These are phyloP conservation scores for Ophiosphaerella korrae DNA, from an alignment of 2,329 filamentous ascomycete species.

Conservation along the genomic window DNA sequence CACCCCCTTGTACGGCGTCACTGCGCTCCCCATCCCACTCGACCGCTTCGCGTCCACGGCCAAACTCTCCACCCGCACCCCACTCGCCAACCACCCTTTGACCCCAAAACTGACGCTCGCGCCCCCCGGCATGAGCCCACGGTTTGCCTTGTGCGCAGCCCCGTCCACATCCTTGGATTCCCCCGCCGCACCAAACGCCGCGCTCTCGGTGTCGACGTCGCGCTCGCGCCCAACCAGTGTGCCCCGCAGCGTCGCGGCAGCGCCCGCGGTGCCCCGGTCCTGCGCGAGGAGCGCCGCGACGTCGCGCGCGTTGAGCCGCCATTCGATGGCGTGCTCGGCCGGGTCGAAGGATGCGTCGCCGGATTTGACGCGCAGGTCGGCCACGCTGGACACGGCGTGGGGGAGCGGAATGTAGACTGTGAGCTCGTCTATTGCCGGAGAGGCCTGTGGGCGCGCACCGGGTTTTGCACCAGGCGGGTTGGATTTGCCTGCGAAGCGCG, in stretches of 20 bases:
- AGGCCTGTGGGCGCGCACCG: no score
- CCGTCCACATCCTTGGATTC: background rate
- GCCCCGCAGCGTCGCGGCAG: slow-evolving; percentile 76
- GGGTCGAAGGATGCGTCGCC: slow-evolving; percentile 85
- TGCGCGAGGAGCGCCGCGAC: slow-evolving; percentile 55
- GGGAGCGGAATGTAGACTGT: slow-evolving; percentile 80
- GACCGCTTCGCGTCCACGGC: slow-evolving; percentile 76
- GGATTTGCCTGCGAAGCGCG: slow-evolving; percentile 50
- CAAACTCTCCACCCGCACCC: slow-evolving; percentile 66
- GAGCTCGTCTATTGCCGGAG: slow-evolving; percentile 69
- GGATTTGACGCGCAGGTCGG: slow-evolving; percentile 70
- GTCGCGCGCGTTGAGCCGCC: slow-evolving; percentile 81
- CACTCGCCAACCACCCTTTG: slow-evolving; percentile 68
- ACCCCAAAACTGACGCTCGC: slow-evolving; percentile 58
- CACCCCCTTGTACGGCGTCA: slow-evolving; percentile 97
- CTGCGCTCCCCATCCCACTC: slow-evolving; percentile 80
- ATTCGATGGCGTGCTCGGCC: slow-evolving; percentile 75
- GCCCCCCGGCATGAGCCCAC: slow-evolving; percentile 52
- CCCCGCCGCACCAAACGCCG: background rate
- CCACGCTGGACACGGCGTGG: slow-evolving; percentile 77
- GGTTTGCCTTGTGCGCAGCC: no score
- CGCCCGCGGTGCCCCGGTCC: slow-evolving; percentile 56
- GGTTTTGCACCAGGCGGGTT: no score
- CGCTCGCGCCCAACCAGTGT: slow-evolving; percentile 58
- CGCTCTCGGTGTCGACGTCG: background rate